These are phyloP conservation scores for Takashimella tepidaria DNA, from an alignment of 1,284 basidiomycete species.

Conservation along the genomic window DNA sequence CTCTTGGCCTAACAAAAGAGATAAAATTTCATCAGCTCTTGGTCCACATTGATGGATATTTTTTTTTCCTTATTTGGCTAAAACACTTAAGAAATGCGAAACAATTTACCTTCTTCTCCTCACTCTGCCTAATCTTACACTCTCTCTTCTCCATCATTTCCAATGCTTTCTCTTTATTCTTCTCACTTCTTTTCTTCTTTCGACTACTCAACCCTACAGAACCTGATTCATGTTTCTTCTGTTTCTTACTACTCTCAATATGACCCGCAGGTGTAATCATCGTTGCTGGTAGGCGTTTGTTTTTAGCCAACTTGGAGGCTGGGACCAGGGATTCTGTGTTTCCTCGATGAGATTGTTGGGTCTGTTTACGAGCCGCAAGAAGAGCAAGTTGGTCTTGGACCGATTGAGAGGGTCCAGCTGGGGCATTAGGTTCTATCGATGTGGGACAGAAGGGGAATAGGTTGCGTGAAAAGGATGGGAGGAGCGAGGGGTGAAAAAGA, in stretches of 20 bases:
- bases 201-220: constrained; percentile 10
- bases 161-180: constrained; percentile 36
- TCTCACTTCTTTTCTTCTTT: constrained; percentile 24
- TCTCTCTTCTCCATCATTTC: constrained; percentile 27
- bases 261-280: constrained; percentile 38
- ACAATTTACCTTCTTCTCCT: constrained; percentile 40
- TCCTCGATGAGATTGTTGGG: constrained; percentile 13
- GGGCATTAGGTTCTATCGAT: too few species aligned
- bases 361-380: constrained; percentile 14
- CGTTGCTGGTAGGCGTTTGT: constrained; percentile 41
- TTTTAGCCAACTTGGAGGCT: constrained; percentile 39
- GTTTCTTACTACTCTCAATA: constrained; percentile 29
- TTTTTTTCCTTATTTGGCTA: neutral
- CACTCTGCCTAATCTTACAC: constrained; percentile 22
- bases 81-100: neutral
- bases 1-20: constrained; percentile 29
- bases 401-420: neutral
- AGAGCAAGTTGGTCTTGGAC: constrained; percentile 11
- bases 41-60: too few species aligned
- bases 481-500: too few species aligned
- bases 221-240: too few species aligned
- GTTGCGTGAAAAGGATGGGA: too few species aligned
- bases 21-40: neutral
- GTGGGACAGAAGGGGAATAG: too few species aligned
- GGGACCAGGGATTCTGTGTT: constrained; percentile 17